A percentile compares a stretch with the other conserved stretches of the same genome.
Conservation (phyloP, 768 basidiomycete genomes). For the Coprinellus micaceus region DNA sequence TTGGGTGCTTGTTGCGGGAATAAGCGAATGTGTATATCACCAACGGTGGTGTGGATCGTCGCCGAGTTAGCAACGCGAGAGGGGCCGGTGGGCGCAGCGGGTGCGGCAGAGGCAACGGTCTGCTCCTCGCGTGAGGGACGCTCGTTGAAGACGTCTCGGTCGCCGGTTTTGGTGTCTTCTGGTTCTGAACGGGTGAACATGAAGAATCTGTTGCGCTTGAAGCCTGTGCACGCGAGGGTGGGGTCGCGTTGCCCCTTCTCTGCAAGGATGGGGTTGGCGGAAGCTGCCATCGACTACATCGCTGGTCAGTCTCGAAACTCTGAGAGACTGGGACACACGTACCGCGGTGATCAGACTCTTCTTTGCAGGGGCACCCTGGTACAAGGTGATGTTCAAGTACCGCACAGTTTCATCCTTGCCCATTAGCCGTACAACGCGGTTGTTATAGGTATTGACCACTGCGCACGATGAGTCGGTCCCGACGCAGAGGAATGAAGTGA, state of each 20-base stretch:
- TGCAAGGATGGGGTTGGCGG: slow-evolving; percentile 90
- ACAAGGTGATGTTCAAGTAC: slow-evolving; percentile 83
- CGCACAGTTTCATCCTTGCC: slow-evolving; percentile 94
- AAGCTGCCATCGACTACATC: slow-evolving; percentile 86
- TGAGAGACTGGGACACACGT: slow-evolving; percentile 21
- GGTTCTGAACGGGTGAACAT: slow-evolving; percentile 89
- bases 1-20: slow-evolving; percentile 93
- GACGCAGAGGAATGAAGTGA: background rate
- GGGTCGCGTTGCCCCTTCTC: slow-evolving; percentile 85
- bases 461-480: background rate
- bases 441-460: slow-evolving; percentile 96
- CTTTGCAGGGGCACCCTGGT: slow-evolving; percentile 93
- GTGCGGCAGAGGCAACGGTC: slow-evolving; percentile 67
- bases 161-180: slow-evolving; percentile 82
- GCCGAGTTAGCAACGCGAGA: slow-evolving; percentile 75
- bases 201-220: slow-evolving; percentile 91
- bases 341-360: slow-evolving; percentile 77
- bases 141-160: slow-evolving; percentile 98
- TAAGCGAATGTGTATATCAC: slow-evolving; percentile 85
- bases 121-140: slow-evolving; percentile 95
- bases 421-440: slow-evolving; percentile 80
- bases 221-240: slow-evolving; percentile 88
- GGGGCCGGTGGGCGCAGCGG: slow-evolving; percentile 48
- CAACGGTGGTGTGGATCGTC: slow-evolving; percentile 92
- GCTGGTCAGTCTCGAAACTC: background rate